Base-by-base conservation (phyloP, 495 filamentous ascomycete species). In the Trichoderma reesei region DNA sequence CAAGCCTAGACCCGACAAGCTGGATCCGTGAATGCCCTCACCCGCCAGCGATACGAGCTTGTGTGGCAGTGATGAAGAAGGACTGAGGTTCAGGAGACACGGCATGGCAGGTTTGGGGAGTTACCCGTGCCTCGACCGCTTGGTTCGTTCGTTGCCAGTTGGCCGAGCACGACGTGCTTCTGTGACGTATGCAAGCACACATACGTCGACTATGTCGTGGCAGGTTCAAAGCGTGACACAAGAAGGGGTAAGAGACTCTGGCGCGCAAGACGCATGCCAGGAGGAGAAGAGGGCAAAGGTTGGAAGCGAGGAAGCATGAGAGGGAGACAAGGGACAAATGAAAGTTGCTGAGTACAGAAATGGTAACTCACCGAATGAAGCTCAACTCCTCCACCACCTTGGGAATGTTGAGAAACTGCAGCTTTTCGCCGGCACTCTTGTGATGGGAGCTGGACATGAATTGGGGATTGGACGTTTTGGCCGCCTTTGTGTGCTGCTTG, bases 331-430 rank as follows among this genome's bases (percentile, higher is more conserved):
- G 56, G 6, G 41, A 65, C 33, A 61, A 42, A 67, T 61, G 60
- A 37, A 7, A 31, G 7, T 10, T 31, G n/a, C n/a, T 8, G 31
- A 31, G n/a, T 8, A 13, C 9, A 54, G 16, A 54, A 16, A 31
- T 8, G 20, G 20, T 14, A 41, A 36, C 76, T 74, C 73, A 81
- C 79, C 74, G 79, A 33, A 82, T 70, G 64, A 80, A 82, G 66
- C 76, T 80, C 56, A 80, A 72, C 61, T 77, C 71, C 59, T 79
- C 76, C 36, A 76, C 71, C 11, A 80, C 70, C 18, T 68, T 69
- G 36, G 72, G 71, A 46, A 80, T 68, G 56, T 71, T 68, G 54
- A 71, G 64, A 65, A 80, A 82, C 13, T 73, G 67, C 18, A 80
- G 60, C 8, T 71, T 66, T 51, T 67, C 65, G 20, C 72, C 68